Percentiles rank a stretch among this genome's conserved stretches.
Evolutionary conservation across 495 filamentous ascomycete species (phyloP).

Genomic region (Podospora fimiseda): DNA sequence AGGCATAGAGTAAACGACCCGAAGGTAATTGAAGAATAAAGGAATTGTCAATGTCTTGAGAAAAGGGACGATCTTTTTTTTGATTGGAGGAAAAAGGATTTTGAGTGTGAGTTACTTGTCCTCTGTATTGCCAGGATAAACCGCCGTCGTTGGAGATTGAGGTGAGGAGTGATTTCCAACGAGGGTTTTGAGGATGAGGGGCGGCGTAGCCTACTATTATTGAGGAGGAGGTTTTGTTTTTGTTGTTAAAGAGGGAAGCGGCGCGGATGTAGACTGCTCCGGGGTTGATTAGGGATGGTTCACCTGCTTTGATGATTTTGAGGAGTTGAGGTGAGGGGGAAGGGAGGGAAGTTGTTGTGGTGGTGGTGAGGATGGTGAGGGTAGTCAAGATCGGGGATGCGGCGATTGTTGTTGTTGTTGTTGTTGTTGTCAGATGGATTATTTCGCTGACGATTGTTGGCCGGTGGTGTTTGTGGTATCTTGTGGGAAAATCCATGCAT

Average conservation of each 20-base stretch:
- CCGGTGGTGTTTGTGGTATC: no score
- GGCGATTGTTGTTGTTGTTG: no score
- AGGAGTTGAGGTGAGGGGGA: not conserved
- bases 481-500: no score
- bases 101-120: not conserved
- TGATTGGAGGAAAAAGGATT: no score
- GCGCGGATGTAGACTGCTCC: conserved; percentile 42
- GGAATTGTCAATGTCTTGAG: conserved; percentile 54
- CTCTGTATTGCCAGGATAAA: not conserved
- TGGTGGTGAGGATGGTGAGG: no score
- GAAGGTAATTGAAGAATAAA: conserved; percentile 48
- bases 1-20: conserved; percentile 48
- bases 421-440: no score
- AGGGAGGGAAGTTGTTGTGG: not conserved
- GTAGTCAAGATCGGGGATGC: no score
- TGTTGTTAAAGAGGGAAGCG: conserved; percentile 33
- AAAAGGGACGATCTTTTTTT: no score
- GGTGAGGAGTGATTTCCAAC: no score
- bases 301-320: conserved; percentile 10
- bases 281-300: conserved; percentile 28
- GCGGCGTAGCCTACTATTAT: conserved; percentile 42
- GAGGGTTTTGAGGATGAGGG: conserved; percentile 1
- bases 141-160: conserved; percentile 2
- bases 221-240: no score
- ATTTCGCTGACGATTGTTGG: no score